A percentile compares a stretch with the other conserved stretches of the same genome.
Evolutionary conservation across 1,284 basidiomycete genomes (phyloP).

Genomic region (Papiliotrema nemorosa): DNA sequence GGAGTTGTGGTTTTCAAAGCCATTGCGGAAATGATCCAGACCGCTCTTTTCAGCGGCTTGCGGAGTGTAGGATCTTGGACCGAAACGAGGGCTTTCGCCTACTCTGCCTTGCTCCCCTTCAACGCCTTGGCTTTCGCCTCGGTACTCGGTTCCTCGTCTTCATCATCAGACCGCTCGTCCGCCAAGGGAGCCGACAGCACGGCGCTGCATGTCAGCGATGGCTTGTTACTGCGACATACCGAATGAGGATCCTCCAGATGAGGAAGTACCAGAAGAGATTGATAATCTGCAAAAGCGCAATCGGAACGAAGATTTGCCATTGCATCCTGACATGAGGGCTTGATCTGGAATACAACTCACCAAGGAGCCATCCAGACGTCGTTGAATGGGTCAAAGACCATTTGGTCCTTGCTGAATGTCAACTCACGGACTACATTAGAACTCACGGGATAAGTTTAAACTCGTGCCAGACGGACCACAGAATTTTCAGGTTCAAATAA

Average conservation of each 20-base stretch:
- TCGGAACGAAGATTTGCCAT: constrained; percentile 72
- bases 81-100: not conserved
- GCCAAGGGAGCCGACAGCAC: constrained; percentile 37
- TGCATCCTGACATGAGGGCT: constrained; percentile 56
- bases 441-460: constrained; percentile 74
- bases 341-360: constrained; percentile 20
- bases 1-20: too few species aligned
- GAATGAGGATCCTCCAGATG: constrained; percentile 64
- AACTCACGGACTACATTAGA: constrained; percentile 3
- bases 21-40: too few species aligned
- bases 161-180: constrained; percentile 54
- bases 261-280: constrained; percentile 90
- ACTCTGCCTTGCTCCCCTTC: constrained; percentile 73
- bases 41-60: too few species aligned
- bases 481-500: constrained; percentile 81
- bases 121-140: constrained; percentile 72
- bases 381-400: constrained; percentile 60
- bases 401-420: constrained; percentile 11
- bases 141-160: constrained; percentile 54
- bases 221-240: constrained; percentile 47
- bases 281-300: constrained; percentile 71
- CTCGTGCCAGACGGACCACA: constrained; percentile 82
- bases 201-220: constrained; percentile 25
- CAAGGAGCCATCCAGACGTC: constrained; percentile 71
- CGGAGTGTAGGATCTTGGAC: too few species aligned